A percentile compares a stretch with the other conserved stretches of the same genome.
These are phyloP conservation scores for Cenococcum geophilum DNA, from an alignment of 495 filamentous ascomycete species.

Conservation along the genomic window DNA sequence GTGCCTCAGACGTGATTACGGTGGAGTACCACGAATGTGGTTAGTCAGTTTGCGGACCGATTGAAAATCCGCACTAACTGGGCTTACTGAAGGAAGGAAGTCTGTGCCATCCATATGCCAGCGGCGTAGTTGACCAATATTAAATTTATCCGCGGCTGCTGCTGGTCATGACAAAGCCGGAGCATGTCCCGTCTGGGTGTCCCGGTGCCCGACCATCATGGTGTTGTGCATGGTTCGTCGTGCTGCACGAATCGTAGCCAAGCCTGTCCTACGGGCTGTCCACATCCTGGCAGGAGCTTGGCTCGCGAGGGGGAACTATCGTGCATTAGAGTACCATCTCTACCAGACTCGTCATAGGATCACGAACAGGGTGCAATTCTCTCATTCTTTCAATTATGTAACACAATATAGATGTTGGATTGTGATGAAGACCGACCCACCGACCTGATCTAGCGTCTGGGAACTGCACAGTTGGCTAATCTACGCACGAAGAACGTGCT, in stretches of 20 bases:
- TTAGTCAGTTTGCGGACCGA: too few species aligned
- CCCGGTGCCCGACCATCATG: slow-evolving; percentile 20
- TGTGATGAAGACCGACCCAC: not conserved
- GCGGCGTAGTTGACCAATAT: slow-evolving; percentile 5
- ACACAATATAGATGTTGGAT: not conserved
- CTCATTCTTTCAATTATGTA: not conserved
- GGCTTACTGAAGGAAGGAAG: too few species aligned
- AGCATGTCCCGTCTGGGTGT: not conserved
- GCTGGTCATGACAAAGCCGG: not conserved
- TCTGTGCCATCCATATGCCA: not conserved
- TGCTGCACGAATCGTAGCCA: slow-evolving; percentile 16
- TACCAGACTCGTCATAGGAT: slow-evolving; percentile 4
- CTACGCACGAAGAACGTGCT: not conserved
- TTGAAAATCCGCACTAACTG: too few species aligned
- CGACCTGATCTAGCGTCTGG: not conserved
- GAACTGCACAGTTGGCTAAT: not conserved
- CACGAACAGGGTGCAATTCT: too few species aligned
- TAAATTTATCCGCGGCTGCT: slow-evolving; percentile 24
- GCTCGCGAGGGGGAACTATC: not conserved
- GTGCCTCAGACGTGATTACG: too few species aligned
- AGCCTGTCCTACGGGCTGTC: slow-evolving; percentile 15
- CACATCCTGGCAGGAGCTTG: slow-evolving; percentile 11
- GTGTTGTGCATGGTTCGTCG: slow-evolving; percentile 20
- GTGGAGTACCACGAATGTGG: too few species aligned
- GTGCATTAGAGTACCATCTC: slow-evolving; percentile 4